Conservation (phyloP, 139 green algal species). For the Asterochloris erici region DNA sequence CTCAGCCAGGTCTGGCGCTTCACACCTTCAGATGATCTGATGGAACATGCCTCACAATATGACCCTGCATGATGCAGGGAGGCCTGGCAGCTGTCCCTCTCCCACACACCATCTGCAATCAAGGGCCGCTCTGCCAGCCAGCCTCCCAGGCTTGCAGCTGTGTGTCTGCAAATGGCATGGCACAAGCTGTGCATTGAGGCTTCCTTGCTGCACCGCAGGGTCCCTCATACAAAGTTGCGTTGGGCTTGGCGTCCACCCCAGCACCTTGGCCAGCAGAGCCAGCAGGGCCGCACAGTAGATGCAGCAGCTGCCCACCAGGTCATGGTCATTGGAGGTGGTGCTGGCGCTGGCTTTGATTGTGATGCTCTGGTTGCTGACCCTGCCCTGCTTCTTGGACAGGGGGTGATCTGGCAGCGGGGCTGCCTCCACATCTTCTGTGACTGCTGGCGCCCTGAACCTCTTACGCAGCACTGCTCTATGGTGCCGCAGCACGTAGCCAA, state of each 20-base stretch:
- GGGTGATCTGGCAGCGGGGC: neutral
- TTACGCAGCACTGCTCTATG: slow-evolving; percentile 7
- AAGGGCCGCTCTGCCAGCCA: too few species aligned
- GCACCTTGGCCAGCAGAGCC: neutral
- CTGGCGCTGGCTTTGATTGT: slow-evolving; percentile 5
- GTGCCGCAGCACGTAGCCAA: neutral
- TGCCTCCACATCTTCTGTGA: neutral
- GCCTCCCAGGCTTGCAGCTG: too few species aligned
- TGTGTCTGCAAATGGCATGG: too few species aligned
- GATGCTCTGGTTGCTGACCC: slow-evolving; percentile 6
- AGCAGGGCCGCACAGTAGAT: too few species aligned
- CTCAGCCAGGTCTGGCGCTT: too few species aligned
- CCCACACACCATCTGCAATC: too few species aligned
- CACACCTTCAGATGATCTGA: too few species aligned
- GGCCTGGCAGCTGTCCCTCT: too few species aligned
- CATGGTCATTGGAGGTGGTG: neutral
- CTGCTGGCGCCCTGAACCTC: neutral
- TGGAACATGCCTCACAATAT: too few species aligned
- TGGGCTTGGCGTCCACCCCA: neutral
- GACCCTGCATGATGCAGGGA: too few species aligned
- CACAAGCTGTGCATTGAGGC: too few species aligned
- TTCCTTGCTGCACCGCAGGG: neutral
- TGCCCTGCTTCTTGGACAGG: neutral
- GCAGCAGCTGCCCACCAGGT: too few species aligned
- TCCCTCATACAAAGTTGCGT: neutral